Evolutionary conservation across 1,284 basidiomycete species (phyloP).

Genomic region (Cryptococcus sp.): DNA sequence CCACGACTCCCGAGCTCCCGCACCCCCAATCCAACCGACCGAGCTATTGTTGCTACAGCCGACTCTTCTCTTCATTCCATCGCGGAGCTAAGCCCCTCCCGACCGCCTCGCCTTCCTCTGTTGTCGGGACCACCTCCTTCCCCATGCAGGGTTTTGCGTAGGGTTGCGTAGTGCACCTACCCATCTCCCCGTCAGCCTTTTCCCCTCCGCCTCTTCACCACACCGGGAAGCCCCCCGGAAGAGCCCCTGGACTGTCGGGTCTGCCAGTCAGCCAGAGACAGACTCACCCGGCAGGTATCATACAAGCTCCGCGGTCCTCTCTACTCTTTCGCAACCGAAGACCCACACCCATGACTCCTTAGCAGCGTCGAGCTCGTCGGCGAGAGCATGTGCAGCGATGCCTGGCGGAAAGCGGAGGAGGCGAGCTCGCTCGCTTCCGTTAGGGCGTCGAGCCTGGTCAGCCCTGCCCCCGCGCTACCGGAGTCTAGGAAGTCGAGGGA

Average conservation of each 20-base stretch:
- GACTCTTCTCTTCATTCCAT: no score
- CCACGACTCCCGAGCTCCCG: no score
- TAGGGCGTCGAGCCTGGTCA: slow-evolving; percentile 5
- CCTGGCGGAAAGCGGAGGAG: neutral
- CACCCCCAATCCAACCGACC: no score
- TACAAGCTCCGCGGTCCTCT: slow-evolving; percentile 35
- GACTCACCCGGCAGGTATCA: slow-evolving; percentile 35
- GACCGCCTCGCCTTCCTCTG: no score
- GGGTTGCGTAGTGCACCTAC: no score
- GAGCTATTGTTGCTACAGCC: no score
- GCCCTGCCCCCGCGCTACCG: neutral
- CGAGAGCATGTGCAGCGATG: neutral
- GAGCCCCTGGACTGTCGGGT: no score
- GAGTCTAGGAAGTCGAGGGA: neutral
- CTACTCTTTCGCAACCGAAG: slow-evolving; percentile 22
- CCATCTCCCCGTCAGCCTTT: slow-evolving; percentile 15
- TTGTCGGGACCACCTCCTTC: no score
- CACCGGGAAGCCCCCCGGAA: no score
- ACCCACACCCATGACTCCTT: slow-evolving; percentile 30
- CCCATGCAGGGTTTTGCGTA: no score
- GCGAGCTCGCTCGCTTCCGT: slow-evolving; percentile 11
- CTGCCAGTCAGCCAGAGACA: neutral
- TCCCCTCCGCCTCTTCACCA: slow-evolving; percentile 19
- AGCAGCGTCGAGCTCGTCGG: slow-evolving; percentile 3
- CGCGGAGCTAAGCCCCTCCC: no score